A percentile compares a stretch with the other conserved stretches of the same genome.
Evolutionary conservation across 108 stramenopile genomes (phyloP).

Genomic region (Cyclotella choctawhatcheeana): DNA sequence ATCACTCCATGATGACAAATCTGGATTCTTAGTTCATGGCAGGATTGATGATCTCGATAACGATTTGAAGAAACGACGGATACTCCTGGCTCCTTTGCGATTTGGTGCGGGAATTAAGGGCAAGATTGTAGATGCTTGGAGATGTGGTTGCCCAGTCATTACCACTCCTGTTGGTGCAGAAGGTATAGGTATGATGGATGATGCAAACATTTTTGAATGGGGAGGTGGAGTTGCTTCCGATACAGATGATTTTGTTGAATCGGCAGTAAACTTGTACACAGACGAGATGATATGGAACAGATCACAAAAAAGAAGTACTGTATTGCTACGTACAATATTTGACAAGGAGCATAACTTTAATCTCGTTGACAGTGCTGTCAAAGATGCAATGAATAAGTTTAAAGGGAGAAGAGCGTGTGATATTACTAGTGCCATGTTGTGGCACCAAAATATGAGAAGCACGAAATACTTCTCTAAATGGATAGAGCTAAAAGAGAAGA

Average conservation of each 20-base stretch:
- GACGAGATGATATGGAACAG: constrained; percentile 32
- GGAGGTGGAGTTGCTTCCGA: constrained; percentile 56
- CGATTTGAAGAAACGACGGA: constrained; percentile 41
- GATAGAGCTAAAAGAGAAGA: constrained; percentile 75
- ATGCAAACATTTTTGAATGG: constrained; percentile 28
- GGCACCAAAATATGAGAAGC: constrained; percentile 63
- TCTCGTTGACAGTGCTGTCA: constrained; percentile 24
- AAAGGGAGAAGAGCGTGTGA: constrained; percentile 47
- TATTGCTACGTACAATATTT: constrained; percentile 43
- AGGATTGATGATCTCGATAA: constrained; percentile 44
- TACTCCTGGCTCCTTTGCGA: constrained; percentile 78
- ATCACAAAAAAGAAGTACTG: constrained; percentile 22
- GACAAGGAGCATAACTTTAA: constrained; percentile 35
- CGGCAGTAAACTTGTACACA: constrained; percentile 54
- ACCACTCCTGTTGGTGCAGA: constrained; percentile 80
- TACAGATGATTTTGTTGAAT: constrained; percentile 51
- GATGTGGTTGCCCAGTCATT: constrained; percentile 72
- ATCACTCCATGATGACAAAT: constrained; percentile 31
- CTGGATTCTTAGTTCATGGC: constrained; percentile 71
- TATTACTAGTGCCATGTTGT: constrained; percentile 53
- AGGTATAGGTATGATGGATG: constrained; percentile 62
- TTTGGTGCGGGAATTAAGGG: constrained; percentile 91
- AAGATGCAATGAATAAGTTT: constrained; percentile 26
- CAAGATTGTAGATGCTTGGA: constrained; percentile 86
- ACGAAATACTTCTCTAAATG: constrained; percentile 83